Base-by-base conservation (phyloP, 345 rosid species). In the Xanthoceras sorbifolium region DNA sequence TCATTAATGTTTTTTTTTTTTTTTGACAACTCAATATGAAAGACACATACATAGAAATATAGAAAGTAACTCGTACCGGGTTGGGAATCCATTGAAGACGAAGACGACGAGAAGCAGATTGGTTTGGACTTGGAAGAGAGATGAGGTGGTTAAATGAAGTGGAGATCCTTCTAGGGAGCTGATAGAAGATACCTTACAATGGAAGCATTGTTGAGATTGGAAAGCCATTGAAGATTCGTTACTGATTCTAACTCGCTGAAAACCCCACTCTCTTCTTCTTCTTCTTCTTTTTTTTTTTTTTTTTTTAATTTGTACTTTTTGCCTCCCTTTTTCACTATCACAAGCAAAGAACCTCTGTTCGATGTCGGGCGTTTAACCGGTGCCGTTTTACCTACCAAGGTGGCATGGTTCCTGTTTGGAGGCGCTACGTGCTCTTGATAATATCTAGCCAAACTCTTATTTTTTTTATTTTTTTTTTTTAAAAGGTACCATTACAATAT, bases 11-110 rank as follows among this genome's bases (percentile, higher is more conserved):
- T n/a, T n/a, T n/a, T n/a, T n/a, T n/a, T n/a, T 36, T 36, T 0
- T 36, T 36, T 36, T 36, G 8, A 4, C 5, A 36, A 36, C 40
- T 36, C 8, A 36, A 36, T 5, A 36, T 36, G 40, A 36, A 36
- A 42, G 11, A 42, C 8, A 42, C 46, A 42, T 7, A 42, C 11
- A 42, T 42, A 8, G 28, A 8, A 29, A 9, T 11, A 5, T 12
- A 67, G 22, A 4, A 64, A 26, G 44, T 29, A 18, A 67, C 11
- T 29, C 48, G 50, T 81, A 84, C 89, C 87, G 26, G 67, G 66
- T 64, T 78, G 76, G 67, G 82, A 28, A 67, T 70, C 69, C 85
- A 79, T 81, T 67, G 78, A 65, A 60, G 42, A 65, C 9, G 9
- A 34, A 32, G 78, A 65, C 9, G 9, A 34, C 28, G 78, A 3